phyloP scores from a whole-genome alignment of 306 rosid genomes.

The Cicer pinnatifidum region DNA sequence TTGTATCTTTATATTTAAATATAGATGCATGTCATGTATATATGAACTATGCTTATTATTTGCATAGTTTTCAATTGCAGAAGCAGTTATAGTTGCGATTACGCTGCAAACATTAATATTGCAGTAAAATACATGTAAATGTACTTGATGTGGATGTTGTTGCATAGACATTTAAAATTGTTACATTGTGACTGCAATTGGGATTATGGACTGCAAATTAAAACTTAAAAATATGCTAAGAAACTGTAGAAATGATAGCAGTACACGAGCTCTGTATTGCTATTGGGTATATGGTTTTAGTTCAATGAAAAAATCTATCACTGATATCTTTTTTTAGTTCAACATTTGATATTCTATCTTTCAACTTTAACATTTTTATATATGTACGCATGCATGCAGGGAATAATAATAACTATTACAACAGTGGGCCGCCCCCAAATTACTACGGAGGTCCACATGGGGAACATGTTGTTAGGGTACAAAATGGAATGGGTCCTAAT shows the following conservation, averaged over 20 bases:
- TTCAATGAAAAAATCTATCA: not conserved
- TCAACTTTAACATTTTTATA: not conserved
- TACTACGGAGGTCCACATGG: conserved; percentile 53
- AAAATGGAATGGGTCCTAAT: conserved; percentile 48
- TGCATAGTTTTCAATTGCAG: too few species aligned
- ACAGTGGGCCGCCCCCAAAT: conserved; percentile 42
- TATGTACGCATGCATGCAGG: conserved; percentile 31
- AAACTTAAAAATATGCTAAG: too few species aligned
- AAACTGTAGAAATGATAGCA: too few species aligned
- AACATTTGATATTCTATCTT: not conserved
- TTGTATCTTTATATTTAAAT: not conserved
- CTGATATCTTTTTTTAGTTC: not conserved
- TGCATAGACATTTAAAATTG: too few species aligned
- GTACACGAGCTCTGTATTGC: too few species aligned
- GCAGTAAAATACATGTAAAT: too few species aligned
- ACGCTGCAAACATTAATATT: too few species aligned
- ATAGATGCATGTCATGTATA: not conserved
- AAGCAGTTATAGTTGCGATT: too few species aligned
- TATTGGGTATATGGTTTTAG: too few species aligned
- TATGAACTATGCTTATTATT: not conserved
- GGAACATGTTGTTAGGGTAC: conserved; percentile 65
- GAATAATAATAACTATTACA: conserved; percentile 51
- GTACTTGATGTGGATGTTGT: too few species aligned
- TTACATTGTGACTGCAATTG: too few species aligned
- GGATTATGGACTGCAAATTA: too few species aligned